Conservation (phyloP, 306 rosid species). For the Dalbergia cultrata region DNA sequence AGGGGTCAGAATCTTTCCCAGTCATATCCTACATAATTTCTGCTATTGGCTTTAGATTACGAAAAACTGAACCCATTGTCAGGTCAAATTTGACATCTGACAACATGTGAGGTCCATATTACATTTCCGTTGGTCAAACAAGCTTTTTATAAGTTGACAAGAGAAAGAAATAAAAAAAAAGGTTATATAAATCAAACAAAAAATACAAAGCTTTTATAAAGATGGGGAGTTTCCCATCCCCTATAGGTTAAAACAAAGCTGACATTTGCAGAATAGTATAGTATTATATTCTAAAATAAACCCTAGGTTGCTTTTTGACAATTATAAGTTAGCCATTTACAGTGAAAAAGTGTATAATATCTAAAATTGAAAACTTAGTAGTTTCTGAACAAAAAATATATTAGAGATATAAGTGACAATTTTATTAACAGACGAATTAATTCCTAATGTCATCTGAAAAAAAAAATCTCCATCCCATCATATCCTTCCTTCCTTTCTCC, state of each 20-base stretch:
- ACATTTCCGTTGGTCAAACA: constrained; percentile 1
- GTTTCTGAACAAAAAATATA: no score
- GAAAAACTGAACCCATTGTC: constrained; percentile 29
- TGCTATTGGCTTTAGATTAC: neutral
- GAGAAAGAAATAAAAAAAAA: no score
- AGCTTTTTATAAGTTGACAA: neutral
- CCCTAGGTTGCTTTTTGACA: no score
- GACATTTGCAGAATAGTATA: neutral
- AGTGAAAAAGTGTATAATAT: no score
- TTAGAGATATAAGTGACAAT: no score
- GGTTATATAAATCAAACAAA: no score
- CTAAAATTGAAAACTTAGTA: no score
- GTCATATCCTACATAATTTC: constrained; percentile 12
- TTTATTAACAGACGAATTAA: no score
- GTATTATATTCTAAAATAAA: neutral
- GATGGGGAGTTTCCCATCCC: neutral
- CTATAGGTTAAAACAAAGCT: neutral
- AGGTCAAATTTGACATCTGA: constrained; percentile 9
- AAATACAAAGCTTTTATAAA: neutral
- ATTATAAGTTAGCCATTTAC: no score
- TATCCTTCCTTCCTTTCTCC: no score
- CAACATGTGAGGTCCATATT: constrained; percentile 2
- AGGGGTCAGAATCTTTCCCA: constrained; percentile 3
- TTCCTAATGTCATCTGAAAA: no score
- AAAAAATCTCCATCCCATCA: no score